Evolutionary conservation across 1,284 basidiomycete genomes (phyloP).

Genomic region (Trichosporon sp.): DNA sequence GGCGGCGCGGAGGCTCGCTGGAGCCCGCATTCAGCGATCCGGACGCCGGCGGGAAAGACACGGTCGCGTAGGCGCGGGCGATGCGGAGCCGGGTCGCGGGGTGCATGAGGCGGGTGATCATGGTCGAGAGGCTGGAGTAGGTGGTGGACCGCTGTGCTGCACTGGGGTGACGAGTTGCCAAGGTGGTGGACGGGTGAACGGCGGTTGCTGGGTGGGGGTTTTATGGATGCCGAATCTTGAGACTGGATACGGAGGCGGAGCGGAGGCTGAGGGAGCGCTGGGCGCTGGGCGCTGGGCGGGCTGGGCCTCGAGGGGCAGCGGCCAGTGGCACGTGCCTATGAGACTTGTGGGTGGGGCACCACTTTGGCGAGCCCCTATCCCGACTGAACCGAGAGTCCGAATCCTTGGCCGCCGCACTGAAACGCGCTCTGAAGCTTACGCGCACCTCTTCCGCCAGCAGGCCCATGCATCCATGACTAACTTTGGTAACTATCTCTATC

Average conservation of each 20-base stretch:
- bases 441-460: not conserved
- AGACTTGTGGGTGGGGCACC: not conserved
- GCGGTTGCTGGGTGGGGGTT: not conserved
- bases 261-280: not conserved
- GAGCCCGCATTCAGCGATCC: slow-evolving; percentile 3
- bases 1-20: slow-evolving; percentile 8
- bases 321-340: slow-evolving; percentile 1
- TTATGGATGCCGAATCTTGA: not conserved
- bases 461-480: not conserved
- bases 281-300: not conserved
- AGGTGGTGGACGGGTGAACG: not conserved
- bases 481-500: not conserved
- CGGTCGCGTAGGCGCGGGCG: slow-evolving; percentile 5
- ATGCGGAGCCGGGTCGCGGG: slow-evolving; percentile 5
- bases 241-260: not conserved
- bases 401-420: not conserved
- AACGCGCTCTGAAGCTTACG: not conserved
- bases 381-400: not conserved
- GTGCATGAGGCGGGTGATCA: slow-evolving; percentile 2
- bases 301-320: not conserved
- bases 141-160: not conserved
- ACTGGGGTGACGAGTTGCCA: not conserved
- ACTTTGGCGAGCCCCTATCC: not conserved
- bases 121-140: not conserved
- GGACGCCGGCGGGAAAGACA: not conserved